A percentile compares a stretch with the other conserved stretches of the same genome.
Conservation (phyloP, 2,329 filamentous ascomycete species). For the Ceratocystis huliohia region DNA sequence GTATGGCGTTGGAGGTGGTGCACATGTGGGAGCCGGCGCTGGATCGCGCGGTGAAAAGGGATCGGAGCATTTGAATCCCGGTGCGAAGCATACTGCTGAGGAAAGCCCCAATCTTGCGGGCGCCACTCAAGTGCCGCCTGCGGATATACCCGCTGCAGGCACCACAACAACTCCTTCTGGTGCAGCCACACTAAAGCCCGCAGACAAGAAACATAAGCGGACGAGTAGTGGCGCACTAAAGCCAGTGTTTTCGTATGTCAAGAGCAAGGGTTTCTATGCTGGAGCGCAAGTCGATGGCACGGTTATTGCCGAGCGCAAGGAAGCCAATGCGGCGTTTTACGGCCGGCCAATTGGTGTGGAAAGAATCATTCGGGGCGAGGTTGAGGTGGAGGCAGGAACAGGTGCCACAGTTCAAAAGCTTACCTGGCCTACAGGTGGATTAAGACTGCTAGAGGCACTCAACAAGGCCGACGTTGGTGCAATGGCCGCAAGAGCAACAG, state of each 20-base stretch:
- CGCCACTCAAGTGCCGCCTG: background rate
- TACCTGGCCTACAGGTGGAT: slow-evolving; percentile 10
- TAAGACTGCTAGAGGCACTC: slow-evolving; percentile 12
- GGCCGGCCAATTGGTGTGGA: slow-evolving; percentile 42
- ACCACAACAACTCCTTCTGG: slow-evolving; percentile 26
- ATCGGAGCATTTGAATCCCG: slow-evolving; percentile 14
- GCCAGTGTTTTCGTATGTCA: slow-evolving; percentile 59
- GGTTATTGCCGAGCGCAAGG: slow-evolving; percentile 70
- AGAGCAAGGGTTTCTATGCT: slow-evolving; percentile 77
- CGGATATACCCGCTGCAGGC: background rate
- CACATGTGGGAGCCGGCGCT: slow-evolving; percentile 42
- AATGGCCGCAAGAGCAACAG: background rate
- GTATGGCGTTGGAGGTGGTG: slow-evolving; percentile 56
- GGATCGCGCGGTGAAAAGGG: slow-evolving; percentile 10
- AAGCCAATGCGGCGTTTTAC: slow-evolving; percentile 81
- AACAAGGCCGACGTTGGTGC: slow-evolving; percentile 3
- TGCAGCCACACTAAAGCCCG: slow-evolving; percentile 38
- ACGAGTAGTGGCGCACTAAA: slow-evolving; percentile 24
- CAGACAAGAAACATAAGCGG: slow-evolving; percentile 21
- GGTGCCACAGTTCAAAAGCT: background rate
- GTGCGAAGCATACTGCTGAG: background rate
- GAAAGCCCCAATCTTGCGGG: background rate
- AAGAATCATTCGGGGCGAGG: slow-evolving; percentile 36
- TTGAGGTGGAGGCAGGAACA: background rate
- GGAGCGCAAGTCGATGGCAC: slow-evolving; percentile 81